These are phyloP conservation scores for Solanum clarkiae DNA, from an alignment of 257 asterid species.

Conservation along the genomic window DNA sequence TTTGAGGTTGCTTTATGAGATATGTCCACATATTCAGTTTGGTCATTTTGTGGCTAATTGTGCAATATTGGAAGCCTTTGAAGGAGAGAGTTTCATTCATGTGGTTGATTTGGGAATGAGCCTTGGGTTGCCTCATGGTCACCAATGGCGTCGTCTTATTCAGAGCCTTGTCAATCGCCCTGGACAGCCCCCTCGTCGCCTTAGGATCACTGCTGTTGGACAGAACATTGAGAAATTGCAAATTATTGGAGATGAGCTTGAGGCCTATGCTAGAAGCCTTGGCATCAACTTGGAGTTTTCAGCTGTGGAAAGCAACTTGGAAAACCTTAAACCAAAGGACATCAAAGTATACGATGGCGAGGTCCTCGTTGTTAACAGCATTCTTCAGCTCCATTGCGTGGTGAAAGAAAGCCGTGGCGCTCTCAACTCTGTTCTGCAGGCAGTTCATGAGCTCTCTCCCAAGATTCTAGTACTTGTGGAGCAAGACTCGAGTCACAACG, in stretches of 20 bases:
- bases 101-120: slow-evolving; percentile 78
- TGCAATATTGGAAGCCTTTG: slow-evolving; percentile 76
- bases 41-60: slow-evolving; percentile 62
- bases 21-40: slow-evolving; percentile 52
- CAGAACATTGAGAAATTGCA: slow-evolving; percentile 17
- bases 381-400: slow-evolving; percentile 65
- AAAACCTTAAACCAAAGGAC: slow-evolving; percentile 33
- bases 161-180: slow-evolving; percentile 38
- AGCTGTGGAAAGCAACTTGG: slow-evolving; percentile 44
- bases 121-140: slow-evolving; percentile 56
- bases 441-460: slow-evolving; percentile 49
- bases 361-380: slow-evolving; percentile 52
- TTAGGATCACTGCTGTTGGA: slow-evolving; percentile 54
- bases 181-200: slow-evolving; percentile 22
- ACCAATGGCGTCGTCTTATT: slow-evolving; percentile 56
- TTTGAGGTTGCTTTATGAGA: slow-evolving; percentile 41
- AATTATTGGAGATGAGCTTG: slow-evolving; percentile 48
- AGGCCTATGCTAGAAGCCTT: slow-evolving; percentile 21
- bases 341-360: slow-evolving; percentile 38
- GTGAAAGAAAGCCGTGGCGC: slow-evolving; percentile 85
- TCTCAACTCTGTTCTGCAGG: slow-evolving; percentile 49
- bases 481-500: slow-evolving; percentile 85
- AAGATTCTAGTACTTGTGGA: slow-evolving; percentile 52
- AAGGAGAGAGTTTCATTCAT: slow-evolving; percentile 83
- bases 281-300: slow-evolving; percentile 42